Evolutionary conservation across 805 yeast genomes (phyloP), one percentile per base, ranked within the genome.

Genomic region (Saturnispora ahearnii): DNA sequence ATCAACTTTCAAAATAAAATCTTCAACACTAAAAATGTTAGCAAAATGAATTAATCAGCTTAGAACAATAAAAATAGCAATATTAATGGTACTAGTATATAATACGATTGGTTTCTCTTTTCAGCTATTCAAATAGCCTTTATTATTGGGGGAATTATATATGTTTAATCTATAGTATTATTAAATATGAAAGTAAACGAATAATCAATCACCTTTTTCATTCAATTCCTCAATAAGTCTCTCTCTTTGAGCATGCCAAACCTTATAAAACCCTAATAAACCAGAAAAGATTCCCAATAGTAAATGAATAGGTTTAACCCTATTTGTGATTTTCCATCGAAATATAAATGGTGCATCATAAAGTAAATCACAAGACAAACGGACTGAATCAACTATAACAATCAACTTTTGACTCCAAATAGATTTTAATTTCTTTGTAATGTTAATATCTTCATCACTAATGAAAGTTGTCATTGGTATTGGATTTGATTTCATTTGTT

Each of bases 311-410:
- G 64, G 62, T 41, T 56, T 53, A 40, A 59, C 58, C 48, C 15
- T 15, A 7, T 42, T 24, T 28, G 34, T 13, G 18, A 63, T 52
- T 44, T 69, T 69, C 48, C 73, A 46, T 22, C 69, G 59, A 53
- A 76, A 75, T 11, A 77, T 70, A 50, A 69, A 74, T 2, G 74
- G 68, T 1, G 77, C 59, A 58, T 75, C 79, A 50, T 74, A 78
- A 10, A 66, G 57, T 38, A 74, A 67, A 60, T 78, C 83, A 48
- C 73, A 76, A 1, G 64, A 22, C 11, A 74, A 58, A 55, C 74
- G 71, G 2, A 64, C 53, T 0, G 77, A 41, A 54, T 77, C 80
- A 13, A 76, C 53, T 30, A 68, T 54, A 2, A 71, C 61, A 13
- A 69, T 53, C 12, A 52, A 55, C 31, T 65, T 61, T 41, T 68